Conservation (phyloP, 208 protist species). For the Strigomonas galati region DNA sequence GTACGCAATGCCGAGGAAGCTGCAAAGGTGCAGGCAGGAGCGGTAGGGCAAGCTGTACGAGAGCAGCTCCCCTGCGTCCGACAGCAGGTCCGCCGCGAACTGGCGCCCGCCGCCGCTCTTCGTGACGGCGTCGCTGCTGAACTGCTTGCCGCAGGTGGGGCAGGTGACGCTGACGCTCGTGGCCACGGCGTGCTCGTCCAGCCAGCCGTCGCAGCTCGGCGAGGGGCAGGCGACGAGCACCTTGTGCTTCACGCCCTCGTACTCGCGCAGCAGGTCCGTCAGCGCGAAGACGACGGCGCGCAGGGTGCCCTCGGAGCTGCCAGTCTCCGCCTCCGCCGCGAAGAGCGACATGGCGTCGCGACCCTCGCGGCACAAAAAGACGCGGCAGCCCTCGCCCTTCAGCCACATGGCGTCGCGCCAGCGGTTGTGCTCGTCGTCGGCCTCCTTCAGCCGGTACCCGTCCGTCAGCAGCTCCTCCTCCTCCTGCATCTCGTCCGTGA, state of each 20-base stretch:
- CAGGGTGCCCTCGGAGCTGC: slow-evolving; percentile 57
- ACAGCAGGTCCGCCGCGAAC: slow-evolving; percentile 47
- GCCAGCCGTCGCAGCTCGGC: slow-evolving; percentile 59
- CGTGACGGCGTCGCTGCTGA: slow-evolving; percentile 46
- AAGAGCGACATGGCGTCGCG: slow-evolving; percentile 52
- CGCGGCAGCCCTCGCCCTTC: slow-evolving; percentile 41
- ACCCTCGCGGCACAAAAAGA: slow-evolving; percentile 74
- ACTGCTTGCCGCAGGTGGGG: slow-evolving; percentile 43
- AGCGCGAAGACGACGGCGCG: slow-evolving; percentile 55
- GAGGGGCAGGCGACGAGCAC: slow-evolving; percentile 62
- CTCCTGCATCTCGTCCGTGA: slow-evolving; percentile 20
- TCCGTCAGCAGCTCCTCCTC: slow-evolving; percentile 55
- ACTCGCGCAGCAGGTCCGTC: slow-evolving; percentile 55
- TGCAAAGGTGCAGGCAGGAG: slow-evolving; percentile 51
- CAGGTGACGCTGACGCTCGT: slow-evolving; percentile 44
- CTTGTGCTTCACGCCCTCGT: slow-evolving; percentile 56
- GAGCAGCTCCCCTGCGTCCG: slow-evolving; percentile 57
- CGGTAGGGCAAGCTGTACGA: slow-evolving; percentile 46
- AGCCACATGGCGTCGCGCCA: slow-evolving; percentile 89
- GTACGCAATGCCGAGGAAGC: slow-evolving; percentile 65
- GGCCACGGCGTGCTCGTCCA: slow-evolving; percentile 47
- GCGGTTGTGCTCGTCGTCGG: slow-evolving; percentile 80
- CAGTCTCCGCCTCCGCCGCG: slow-evolving; percentile 44
- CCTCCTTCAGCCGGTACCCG: slow-evolving; percentile 64
- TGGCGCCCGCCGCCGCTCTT: slow-evolving; percentile 22